These are phyloP conservation scores for Macrolepiota fuliginosa DNA, from an alignment of 768 basidiomycete species.

Conservation along the genomic window DNA sequence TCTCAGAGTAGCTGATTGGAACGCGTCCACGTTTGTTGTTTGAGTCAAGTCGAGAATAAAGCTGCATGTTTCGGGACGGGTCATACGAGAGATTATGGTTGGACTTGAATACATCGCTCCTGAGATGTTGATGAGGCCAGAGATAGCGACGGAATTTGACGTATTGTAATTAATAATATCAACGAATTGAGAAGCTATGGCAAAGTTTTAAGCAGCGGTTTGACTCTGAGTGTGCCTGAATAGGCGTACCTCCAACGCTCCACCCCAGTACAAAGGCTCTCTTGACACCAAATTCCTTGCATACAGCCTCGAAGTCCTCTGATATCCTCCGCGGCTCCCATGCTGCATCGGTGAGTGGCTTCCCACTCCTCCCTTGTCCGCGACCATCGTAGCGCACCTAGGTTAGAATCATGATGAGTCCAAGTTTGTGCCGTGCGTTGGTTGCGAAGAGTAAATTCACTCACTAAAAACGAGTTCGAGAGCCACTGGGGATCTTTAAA, in stretches of 20 bases:
- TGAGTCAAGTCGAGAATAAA: conserved; percentile 18
- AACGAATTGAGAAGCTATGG: background rate
- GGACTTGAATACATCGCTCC: background rate
- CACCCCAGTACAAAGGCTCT: conserved; percentile 32
- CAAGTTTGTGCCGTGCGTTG: background rate
- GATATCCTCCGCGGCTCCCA: conserved; percentile 26
- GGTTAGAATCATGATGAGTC: no score
- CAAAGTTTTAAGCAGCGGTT: no score
- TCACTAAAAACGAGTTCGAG: conserved; percentile 21
- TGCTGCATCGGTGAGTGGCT: conserved; percentile 22
- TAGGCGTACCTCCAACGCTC: conserved; percentile 17
- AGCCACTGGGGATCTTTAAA: conserved; percentile 27
- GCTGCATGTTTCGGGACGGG: conserved; percentile 14
- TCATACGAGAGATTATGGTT: background rate
- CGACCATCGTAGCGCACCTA: conserved; percentile 25
- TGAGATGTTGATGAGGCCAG: conserved; percentile 25
- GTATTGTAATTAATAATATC: conserved; percentile 23
- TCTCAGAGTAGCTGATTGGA: conserved; percentile 19
- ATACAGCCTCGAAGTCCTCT: conserved; percentile 29
- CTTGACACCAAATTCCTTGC: conserved; percentile 24
- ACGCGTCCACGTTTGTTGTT: conserved; percentile 20
- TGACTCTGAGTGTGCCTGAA: no score
- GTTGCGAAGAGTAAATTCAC: background rate
- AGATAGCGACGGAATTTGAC: conserved; percentile 18
- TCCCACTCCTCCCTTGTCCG: conserved; percentile 30